phyloP scores from a whole-genome alignment of 805 yeast genomes.

The Monosporozyma unispora region DNA sequence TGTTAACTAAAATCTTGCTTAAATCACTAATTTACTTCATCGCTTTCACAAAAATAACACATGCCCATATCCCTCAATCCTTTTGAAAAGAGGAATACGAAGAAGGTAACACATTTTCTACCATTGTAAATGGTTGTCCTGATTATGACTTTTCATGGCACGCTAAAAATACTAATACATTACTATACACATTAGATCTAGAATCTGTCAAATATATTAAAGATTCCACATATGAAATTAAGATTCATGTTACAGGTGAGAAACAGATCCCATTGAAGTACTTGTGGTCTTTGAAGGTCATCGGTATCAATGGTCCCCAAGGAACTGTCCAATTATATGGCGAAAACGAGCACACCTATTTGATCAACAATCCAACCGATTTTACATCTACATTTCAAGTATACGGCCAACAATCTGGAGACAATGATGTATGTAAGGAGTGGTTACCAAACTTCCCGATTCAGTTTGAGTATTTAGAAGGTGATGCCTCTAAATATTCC shows the following conservation, averaged over 20 bases:
- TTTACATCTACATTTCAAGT: slow-evolving; percentile 14
- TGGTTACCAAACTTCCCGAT: slow-evolving; percentile 20
- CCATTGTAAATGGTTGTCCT: slow-evolving; percentile 11
- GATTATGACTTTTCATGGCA: slow-evolving; percentile 10
- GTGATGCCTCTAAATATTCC: not conserved
- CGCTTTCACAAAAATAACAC: too few relatives aligned
- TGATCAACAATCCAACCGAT: slow-evolving; percentile 14
- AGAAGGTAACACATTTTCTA: too few relatives aligned
- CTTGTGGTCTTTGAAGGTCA: slow-evolving; percentile 11
- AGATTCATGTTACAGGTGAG: slow-evolving; percentile 14
- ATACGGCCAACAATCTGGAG: slow-evolving; percentile 3
- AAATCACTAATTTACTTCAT: too few relatives aligned
- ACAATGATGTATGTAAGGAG: slow-evolving; percentile 2
- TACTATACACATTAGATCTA: slow-evolving; percentile 6
- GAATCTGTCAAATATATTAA: slow-evolving; percentile 2
- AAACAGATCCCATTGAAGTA: slow-evolving; percentile 10
- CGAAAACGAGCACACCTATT: slow-evolving; percentile 9
- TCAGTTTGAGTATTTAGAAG: slow-evolving; percentile 10
- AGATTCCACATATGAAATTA: slow-evolving; percentile 10
- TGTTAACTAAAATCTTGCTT: too few relatives aligned
- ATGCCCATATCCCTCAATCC: too few relatives aligned
- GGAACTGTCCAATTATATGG: slow-evolving; percentile 11
- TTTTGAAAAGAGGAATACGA: too few relatives aligned
- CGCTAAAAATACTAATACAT: slow-evolving; percentile 2
- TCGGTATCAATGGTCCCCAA: slow-evolving; percentile 12